phyloP scores from a whole-genome alignment of 805 yeast species.

The Torulaspora indica region DNA sequence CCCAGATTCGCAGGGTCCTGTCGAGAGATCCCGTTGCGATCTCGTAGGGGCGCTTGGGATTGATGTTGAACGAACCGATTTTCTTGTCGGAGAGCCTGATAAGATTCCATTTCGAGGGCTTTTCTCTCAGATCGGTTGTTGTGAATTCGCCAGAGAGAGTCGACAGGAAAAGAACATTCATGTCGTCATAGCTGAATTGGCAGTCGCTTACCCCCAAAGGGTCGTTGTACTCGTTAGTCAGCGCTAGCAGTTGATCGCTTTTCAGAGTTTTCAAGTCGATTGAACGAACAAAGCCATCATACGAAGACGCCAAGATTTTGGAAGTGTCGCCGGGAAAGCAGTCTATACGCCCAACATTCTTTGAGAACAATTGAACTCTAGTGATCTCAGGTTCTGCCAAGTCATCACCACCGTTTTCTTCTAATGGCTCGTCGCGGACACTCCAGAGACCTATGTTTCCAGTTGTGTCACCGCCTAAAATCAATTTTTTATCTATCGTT shows the following conservation, averaged over 20 bases:
- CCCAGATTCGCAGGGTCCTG: conserved; percentile 82
- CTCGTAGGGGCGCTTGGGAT: conserved; percentile 61
- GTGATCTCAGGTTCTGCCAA: conserved; percentile 49
- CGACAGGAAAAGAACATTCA: conserved; percentile 60
- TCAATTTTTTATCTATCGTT: conserved; percentile 50
- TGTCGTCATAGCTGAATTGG: conserved; percentile 45
- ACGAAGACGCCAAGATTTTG: conserved; percentile 64
- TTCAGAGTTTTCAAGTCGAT: conserved; percentile 61
- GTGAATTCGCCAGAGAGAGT: conserved; percentile 80
- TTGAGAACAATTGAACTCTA: conserved; percentile 69
- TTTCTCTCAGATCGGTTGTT: conserved; percentile 61
- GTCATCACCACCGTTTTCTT: conserved; percentile 37
- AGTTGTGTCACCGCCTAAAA: conserved; percentile 83
- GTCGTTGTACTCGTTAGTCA: conserved; percentile 49
- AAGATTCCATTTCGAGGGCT: conserved; percentile 35
- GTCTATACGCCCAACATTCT: conserved; percentile 60
- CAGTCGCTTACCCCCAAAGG: conserved; percentile 73
- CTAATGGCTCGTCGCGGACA: conserved; percentile 38
- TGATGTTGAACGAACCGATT: conserved; percentile 81
- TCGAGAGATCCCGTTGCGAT: conserved; percentile 88
- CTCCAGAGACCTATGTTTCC: conserved; percentile 91
- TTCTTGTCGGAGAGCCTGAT: conserved; percentile 78
- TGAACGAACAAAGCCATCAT: conserved; percentile 80
- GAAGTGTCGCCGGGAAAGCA: conserved; percentile 48
- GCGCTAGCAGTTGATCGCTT: conserved; percentile 57